These are phyloP conservation scores for Pythium brassicae DNA, from an alignment of 352 stramenopile genomes.

Conservation along the genomic window DNA sequence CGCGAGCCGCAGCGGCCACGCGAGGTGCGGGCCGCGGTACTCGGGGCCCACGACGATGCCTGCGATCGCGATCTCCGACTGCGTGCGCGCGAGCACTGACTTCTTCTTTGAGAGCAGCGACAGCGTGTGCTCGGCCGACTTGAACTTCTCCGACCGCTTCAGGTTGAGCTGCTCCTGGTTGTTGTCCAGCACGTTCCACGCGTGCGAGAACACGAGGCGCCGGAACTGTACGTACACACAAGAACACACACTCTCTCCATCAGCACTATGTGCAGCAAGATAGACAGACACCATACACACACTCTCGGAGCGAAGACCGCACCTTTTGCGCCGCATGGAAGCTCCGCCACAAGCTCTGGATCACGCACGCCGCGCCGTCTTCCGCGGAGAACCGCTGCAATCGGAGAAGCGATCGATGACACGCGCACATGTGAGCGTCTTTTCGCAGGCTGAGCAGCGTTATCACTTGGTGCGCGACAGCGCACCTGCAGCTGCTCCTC, in stretches of 20 bases:
- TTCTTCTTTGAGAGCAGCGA: slow-evolving; percentile 68
- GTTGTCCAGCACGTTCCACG: slow-evolving; percentile 90
- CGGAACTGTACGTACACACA: slow-evolving; percentile 41
- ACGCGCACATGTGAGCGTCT: not conserved
- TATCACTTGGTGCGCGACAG: too few relatives aligned
- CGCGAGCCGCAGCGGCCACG: slow-evolving; percentile 80
- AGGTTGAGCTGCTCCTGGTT: slow-evolving; percentile 88
- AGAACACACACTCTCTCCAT: too few relatives aligned
- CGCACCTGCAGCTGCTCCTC: slow-evolving; percentile 68
- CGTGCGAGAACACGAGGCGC: slow-evolving; percentile 71
- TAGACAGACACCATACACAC: too few relatives aligned
- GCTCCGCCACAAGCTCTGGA: slow-evolving; percentile 76
- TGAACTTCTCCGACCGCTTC: slow-evolving; percentile 84
- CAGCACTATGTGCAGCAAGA: too few relatives aligned
- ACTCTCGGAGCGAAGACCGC: not conserved
- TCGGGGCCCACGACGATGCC: slow-evolving; percentile 46
- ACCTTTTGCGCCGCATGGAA: slow-evolving; percentile 74
- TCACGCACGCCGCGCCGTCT: slow-evolving; percentile 63
- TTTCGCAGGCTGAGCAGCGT: not conserved
- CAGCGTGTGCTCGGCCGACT: slow-evolving; percentile 77
- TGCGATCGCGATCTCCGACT: slow-evolving; percentile 51
- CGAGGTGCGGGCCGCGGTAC: slow-evolving; percentile 75
- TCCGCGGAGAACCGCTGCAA: slow-evolving; percentile 69
- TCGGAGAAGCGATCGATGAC: too few relatives aligned
- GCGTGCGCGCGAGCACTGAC: slow-evolving; percentile 25